Conservation (phyloP, 192 early-diverging fungal genomes). For the Gigaspora rosea region DNA sequence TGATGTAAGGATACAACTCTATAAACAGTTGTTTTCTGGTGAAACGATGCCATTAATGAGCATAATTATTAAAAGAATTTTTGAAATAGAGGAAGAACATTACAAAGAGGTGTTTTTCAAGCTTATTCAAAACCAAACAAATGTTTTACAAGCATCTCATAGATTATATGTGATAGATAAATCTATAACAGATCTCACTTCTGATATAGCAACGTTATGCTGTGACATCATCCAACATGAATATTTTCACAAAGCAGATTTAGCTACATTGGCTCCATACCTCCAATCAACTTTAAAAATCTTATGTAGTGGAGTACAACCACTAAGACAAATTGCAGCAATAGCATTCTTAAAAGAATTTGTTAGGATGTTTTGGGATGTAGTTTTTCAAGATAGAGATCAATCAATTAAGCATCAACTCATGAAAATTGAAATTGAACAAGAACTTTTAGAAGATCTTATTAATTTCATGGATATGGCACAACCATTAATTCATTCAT, state of each 20-base stretch:
- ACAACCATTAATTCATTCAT: too few relatives aligned
- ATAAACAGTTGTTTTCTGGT: slow-evolving; percentile 7
- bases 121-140: neutral
- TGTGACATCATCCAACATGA: slow-evolving; percentile 32
- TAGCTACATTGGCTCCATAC: neutral
- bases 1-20: slow-evolving; percentile 8
- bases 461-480: too few relatives aligned
- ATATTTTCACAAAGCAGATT: neutral
- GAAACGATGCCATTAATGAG: slow-evolving; percentile 27
- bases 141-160: neutral
- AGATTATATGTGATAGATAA: slow-evolving; percentile 21
- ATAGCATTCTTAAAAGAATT: too few relatives aligned
- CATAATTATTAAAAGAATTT: slow-evolving; percentile 18
- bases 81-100: slow-evolving; percentile 12
- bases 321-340: too few relatives aligned
- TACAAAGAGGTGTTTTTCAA: neutral
- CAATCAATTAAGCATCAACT: too few relatives aligned
- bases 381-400: too few relatives aligned
- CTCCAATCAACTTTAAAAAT: too few relatives aligned
- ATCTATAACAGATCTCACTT: neutral
- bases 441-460: too few relatives aligned
- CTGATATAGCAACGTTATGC: slow-evolving; percentile 22
- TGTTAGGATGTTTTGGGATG: too few relatives aligned
- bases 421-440: too few relatives aligned
- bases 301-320: too few relatives aligned